phyloP scores from a whole-genome alignment of 2,329 filamentous ascomycete species.

The Colletotrichum tanaceti region DNA sequence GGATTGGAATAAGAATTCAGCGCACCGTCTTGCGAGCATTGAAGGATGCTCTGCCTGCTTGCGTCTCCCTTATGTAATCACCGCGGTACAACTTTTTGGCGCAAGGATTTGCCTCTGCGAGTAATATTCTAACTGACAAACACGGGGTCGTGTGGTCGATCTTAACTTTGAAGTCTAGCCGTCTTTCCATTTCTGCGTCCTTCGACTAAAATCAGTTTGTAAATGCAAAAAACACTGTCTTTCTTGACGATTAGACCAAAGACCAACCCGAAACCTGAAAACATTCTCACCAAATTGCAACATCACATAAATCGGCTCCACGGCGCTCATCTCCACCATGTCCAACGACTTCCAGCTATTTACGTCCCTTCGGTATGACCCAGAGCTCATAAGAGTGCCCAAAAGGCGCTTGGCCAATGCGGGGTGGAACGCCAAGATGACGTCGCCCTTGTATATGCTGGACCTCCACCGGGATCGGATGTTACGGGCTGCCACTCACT shows the following conservation, averaged over 20 bases:
- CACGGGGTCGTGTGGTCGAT: background rate
- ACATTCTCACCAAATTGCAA: background rate
- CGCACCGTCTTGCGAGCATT: background rate
- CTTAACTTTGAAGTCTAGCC: background rate
- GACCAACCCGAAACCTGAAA: too few relatives aligned
- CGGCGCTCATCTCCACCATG: slow-evolving; percentile 45
- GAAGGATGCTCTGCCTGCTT: too few relatives aligned
- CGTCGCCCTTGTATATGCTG: slow-evolving; percentile 82
- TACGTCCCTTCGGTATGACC: slow-evolving; percentile 79
- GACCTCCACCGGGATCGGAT: slow-evolving; percentile 82
- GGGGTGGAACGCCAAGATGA: slow-evolving; percentile 64
- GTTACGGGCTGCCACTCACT: slow-evolving; percentile 70
- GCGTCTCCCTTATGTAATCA: slow-evolving; percentile 2
- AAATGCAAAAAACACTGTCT: background rate
- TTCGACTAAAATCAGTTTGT: background rate
- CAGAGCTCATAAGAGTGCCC: slow-evolving; percentile 60
- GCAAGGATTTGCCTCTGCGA: background rate
- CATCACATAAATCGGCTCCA: background rate
- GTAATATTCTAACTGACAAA: background rate
- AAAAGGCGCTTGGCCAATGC: slow-evolving; percentile 53
- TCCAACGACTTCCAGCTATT: slow-evolving; percentile 69
- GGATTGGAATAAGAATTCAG: background rate
- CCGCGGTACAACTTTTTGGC: background rate
- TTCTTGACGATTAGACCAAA: background rate
- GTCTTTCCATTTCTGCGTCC: too few relatives aligned